Conservation (phyloP, 2,329 filamentous ascomycete species). For the Colletotrichum sp. region DNA sequence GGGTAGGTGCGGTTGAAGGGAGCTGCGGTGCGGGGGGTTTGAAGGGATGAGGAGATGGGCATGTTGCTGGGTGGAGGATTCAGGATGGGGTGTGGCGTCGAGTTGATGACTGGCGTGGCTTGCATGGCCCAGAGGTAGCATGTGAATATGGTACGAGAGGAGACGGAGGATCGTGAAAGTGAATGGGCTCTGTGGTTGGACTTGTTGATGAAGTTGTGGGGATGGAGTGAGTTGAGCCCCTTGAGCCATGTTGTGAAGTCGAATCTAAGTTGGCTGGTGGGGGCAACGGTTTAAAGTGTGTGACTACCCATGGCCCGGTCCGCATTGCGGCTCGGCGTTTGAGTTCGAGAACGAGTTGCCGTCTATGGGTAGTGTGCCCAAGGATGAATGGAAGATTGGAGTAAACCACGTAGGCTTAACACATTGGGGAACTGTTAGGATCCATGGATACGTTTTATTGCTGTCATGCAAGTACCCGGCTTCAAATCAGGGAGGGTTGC, state of each 20-base stretch:
- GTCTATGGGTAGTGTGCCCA: neutral
- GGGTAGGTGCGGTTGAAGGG: neutral
- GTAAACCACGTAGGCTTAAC: accelerated
- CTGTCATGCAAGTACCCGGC: neutral
- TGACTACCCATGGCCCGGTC: neutral
- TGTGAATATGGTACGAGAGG: neutral
- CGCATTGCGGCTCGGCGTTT: neutral
- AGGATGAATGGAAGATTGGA: neutral
- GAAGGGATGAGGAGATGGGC: neutral
- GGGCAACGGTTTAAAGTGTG: neutral
- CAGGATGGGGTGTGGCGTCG: neutral
- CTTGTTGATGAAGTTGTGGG: neutral
- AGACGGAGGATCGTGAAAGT: accelerated
- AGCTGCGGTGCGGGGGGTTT: neutral
- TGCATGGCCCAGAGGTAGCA: neutral
- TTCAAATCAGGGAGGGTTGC: neutral
- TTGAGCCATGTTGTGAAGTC: neutral
- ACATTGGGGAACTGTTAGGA: accelerated
- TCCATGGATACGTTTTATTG: neutral
- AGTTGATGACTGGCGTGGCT: neutral
- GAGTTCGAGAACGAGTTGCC: neutral
- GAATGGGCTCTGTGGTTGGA: neutral
- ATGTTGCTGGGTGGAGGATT: neutral
- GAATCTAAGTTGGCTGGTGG: neutral
- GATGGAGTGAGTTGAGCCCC: neutral